These are phyloP conservation scores for Phytopythium vexans DNA, from an alignment of 352 stramenopile genomes.

Conservation along the genomic window DNA sequence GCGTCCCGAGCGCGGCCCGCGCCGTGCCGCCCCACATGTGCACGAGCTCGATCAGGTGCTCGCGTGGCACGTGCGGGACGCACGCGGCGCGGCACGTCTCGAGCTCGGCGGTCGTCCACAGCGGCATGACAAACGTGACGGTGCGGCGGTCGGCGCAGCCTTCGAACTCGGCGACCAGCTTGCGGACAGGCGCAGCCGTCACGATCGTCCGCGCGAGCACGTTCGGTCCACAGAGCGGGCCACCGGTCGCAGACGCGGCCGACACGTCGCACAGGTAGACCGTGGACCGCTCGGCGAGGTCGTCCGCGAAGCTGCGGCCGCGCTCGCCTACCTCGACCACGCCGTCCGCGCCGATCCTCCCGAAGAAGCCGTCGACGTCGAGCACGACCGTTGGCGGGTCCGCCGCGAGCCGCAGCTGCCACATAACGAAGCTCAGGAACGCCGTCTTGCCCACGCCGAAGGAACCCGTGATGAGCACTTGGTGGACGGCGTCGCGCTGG, in stretches of 20 bases:
- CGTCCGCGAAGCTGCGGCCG: constrained; percentile 19
- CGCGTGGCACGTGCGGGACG: constrained; percentile 16
- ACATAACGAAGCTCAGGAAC: constrained; percentile 34
- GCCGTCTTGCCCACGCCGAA: constrained; percentile 33
- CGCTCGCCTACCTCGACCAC: constrained; percentile 15
- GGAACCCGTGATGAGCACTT: constrained; percentile 31
- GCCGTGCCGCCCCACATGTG: constrained; percentile 31
- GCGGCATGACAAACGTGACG: constrained; percentile 27
- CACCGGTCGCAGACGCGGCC: not conserved
- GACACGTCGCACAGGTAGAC: constrained; percentile 30
- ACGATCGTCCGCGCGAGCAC: constrained; percentile 23
- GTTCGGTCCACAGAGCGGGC: constrained; percentile 1
- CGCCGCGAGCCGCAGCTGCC: constrained; percentile 9
- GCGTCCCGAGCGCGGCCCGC: constrained; percentile 21
- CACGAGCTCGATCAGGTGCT: constrained; percentile 20
- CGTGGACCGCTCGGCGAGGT: constrained; percentile 18
- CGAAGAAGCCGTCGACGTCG: constrained; percentile 25
- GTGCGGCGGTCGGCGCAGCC: constrained; percentile 8
- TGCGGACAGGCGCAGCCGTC: constrained; percentile 5
- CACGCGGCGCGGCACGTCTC: constrained; percentile 26
- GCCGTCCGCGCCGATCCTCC: constrained; percentile 18
- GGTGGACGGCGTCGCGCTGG: constrained; percentile 13
- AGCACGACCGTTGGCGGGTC: constrained; percentile 27
- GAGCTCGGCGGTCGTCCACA: constrained; percentile 33
- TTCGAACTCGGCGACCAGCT: not conserved